phyloP scores from a whole-genome alignment of 768 basidiomycete species.

The Galerina marginata region DNA sequence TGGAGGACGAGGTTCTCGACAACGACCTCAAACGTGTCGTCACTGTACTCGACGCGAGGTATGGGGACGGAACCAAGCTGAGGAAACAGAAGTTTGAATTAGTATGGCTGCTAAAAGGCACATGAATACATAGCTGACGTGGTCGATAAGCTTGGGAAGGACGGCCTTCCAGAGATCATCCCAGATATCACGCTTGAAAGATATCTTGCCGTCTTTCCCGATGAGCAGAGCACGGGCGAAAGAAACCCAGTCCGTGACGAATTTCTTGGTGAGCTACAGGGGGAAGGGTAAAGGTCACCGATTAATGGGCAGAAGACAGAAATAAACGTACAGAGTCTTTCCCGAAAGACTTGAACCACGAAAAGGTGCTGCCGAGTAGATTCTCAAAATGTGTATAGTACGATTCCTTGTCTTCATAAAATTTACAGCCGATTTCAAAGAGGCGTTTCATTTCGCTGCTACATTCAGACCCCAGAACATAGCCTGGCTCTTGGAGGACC shows the following conservation, averaged over 20 bases:
- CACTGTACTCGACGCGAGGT: slow-evolving; percentile 92
- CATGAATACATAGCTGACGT: slow-evolving; percentile 47
- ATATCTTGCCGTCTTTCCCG: slow-evolving; percentile 76
- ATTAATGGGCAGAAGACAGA: not conserved
- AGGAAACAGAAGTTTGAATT: too few species aligned
- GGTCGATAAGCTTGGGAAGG: slow-evolving; percentile 75
- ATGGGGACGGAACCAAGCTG: slow-evolving; percentile 85
- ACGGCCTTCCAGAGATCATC: slow-evolving; percentile 85
- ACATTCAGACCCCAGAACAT: slow-evolving; percentile 78
- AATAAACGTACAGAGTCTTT: slow-evolving; percentile 65
- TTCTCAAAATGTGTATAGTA: slow-evolving; percentile 79
- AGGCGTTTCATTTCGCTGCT: slow-evolving; percentile 66
- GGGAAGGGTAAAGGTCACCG: too few species aligned
- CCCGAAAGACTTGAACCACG: slow-evolving; percentile 84
- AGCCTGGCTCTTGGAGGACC: slow-evolving; percentile 82
- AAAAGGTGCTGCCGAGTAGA: slow-evolving; percentile 68
- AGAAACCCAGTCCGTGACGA: slow-evolving; percentile 83
- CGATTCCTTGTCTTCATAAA: slow-evolving; percentile 63
- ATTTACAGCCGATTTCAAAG: slow-evolving; percentile 71
- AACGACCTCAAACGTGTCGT: slow-evolving; percentile 84
- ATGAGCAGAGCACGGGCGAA: slow-evolving; percentile 84
- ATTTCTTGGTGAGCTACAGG: slow-evolving; percentile 62
- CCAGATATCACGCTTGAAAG: slow-evolving; percentile 91
- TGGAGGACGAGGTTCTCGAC: slow-evolving; percentile 62
- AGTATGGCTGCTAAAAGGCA: not conserved